A percentile compares a stretch with the other conserved stretches of the same genome.
Evolutionary conservation across 116 monocot species (phyloP).

Genomic region (Cymodocea nodosa): DNA sequence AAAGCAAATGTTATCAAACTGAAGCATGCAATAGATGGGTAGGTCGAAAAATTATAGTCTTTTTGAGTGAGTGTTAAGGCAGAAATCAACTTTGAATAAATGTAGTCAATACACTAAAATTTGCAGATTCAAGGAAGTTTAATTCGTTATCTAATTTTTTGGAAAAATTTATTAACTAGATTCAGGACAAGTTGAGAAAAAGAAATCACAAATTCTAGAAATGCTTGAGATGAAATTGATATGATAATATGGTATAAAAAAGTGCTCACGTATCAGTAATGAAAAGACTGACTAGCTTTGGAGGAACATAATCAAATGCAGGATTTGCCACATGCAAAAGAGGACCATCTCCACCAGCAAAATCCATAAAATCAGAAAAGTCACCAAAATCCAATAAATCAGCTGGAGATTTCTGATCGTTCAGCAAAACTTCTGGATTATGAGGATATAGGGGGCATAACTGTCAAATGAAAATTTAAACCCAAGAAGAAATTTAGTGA

Average conservation of each 20-base stretch:
- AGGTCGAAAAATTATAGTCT: too few relatives aligned
- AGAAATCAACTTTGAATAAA: too few relatives aligned
- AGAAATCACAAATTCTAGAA: not conserved
- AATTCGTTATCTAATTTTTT: not conserved
- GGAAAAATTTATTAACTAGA: not conserved
- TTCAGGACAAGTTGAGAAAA: not conserved
- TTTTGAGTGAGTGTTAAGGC: too few relatives aligned
- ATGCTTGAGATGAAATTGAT: not conserved
- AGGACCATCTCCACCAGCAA: constrained; percentile 37
- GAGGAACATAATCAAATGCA: constrained; percentile 94
- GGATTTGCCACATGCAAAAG: constrained; percentile 95
- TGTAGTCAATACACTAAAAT: not conserved
- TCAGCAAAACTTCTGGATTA: constrained; percentile 89
- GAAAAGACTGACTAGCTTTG: constrained; percentile 96
- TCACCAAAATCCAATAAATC: constrained; percentile 93
- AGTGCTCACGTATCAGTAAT: constrained; percentile 93
- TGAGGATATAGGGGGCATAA: constrained; percentile 95
- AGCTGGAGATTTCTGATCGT: constrained; percentile 80
- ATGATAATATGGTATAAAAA: not conserved
- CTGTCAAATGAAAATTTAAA: constrained; percentile 25
- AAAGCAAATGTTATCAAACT: too few relatives aligned
- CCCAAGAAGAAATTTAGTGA: not conserved
- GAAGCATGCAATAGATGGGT: too few relatives aligned
- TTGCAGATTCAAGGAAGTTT: not conserved
- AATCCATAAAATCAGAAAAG: constrained; percentile 97